Base-by-base conservation (phyloP, 352 stramenopile species). In the Phytophthora sp. region DNA sequence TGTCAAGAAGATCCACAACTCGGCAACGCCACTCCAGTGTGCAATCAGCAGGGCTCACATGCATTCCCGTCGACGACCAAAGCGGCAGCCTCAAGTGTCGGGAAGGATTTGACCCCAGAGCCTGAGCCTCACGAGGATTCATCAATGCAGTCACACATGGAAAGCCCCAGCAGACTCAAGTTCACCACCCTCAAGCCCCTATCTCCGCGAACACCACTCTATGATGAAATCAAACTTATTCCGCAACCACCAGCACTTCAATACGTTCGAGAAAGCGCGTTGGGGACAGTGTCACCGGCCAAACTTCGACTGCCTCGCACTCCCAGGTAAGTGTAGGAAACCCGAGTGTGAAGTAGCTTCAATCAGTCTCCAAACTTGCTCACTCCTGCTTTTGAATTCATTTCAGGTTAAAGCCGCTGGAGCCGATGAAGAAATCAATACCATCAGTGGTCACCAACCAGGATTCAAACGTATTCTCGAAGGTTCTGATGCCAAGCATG, bases 361-460 rank as follows among this genome's bases (percentile, higher is more conserved):
- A 29, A 24, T 45, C 20, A 24, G 1, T 20, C 18, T 42, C 15
- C 9, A 26, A 45, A 42, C 8, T 53, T 71, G 31, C 23, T 69
- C 26, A 61, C 30, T 12, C n/a, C 8, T 26, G 15, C 3, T 71
- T 4, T n/a, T n/a, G n/a, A 4, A 18, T 52, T 51, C 29, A 12
- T 49, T n/a, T 4, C 41, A 88, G 77, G 47, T 53, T 87, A n/a
- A 81, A 82, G 18, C 52, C 76, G 1, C 63, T 87, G 21, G 71
- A 77, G 15, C 20, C 72, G 27, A 53, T 58, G 12, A 74, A 66
- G 30, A 73, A 62, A 23, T 63, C 53, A 21, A 67, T 24, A 21
- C 30, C 55, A 29, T 55, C 57, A 36, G 58, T 20, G 45, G 57
- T 18, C 27, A 73, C 51, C 15, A 73, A 73, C 65, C 65, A 73